A percentile compares a stretch with the other conserved stretches of the same genome.
phyloP scores from a whole-genome alignment of 768 basidiomycete species.

The Boletus rubropictus region DNA sequence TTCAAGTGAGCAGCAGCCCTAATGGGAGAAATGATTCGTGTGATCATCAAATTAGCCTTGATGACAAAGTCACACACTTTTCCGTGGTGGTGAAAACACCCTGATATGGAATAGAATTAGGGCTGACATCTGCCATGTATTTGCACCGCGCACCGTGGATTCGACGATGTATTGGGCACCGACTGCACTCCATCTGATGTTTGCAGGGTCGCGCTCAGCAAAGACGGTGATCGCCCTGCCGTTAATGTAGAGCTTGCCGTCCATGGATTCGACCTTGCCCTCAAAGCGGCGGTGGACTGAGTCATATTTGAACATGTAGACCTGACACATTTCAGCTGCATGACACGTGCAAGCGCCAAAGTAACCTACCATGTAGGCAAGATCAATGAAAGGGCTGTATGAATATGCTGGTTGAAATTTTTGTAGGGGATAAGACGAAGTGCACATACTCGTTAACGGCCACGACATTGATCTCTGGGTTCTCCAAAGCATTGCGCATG shows the following conservation, averaged over 20 bases:
- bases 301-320: slow-evolving; percentile 99
- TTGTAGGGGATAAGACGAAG: not conserved
- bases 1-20: slow-evolving; percentile 90
- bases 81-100: slow-evolving; percentile 98
- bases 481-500: slow-evolving; percentile 83
- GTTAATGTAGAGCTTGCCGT: slow-evolving; percentile 85
- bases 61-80: slow-evolving; percentile 45
- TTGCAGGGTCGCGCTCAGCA: slow-evolving; percentile 80
- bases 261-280: slow-evolving; percentile 73
- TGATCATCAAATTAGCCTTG: slow-evolving; percentile 4
- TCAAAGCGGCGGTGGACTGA: slow-evolving; percentile 91
- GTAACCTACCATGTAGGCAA: slow-evolving; percentile 83
- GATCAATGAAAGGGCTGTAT: slow-evolving; percentile 89
- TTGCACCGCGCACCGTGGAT: slow-evolving; percentile 63
- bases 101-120: slow-evolving; percentile 29
- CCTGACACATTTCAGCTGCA: slow-evolving; percentile 37
- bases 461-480: slow-evolving; percentile 74
- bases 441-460: slow-evolving; percentile 91
- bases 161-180: slow-evolving; percentile 95
- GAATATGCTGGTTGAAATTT: slow-evolving; percentile 3
- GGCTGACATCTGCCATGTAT: not conserved
- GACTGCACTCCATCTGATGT: slow-evolving; percentile 74
- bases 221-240: slow-evolving; percentile 73
- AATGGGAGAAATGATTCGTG: slow-evolving; percentile 1
- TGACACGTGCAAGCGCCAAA: not conserved